phyloP scores from a whole-genome alignment of 208 protist species.

The Phytomonas sp. region DNA sequence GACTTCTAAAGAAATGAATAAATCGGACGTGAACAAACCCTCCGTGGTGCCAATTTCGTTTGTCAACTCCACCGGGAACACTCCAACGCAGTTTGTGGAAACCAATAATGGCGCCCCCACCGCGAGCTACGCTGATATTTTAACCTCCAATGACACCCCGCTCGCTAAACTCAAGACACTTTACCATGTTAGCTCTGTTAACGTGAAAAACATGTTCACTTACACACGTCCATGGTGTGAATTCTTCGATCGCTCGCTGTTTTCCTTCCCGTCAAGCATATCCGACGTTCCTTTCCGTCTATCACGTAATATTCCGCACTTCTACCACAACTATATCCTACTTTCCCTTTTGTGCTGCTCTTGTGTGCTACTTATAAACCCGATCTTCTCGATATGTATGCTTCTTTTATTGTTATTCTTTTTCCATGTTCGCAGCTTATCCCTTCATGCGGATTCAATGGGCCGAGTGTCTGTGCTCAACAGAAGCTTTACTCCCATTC shows the following conservation, averaged over 20 bases:
- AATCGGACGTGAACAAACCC: not conserved
- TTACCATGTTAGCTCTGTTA: constrained; percentile 20
- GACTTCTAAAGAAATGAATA: not conserved
- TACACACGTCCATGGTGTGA: constrained; percentile 65
- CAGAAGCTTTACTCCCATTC: constrained; percentile 30
- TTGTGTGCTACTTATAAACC: constrained; percentile 77
- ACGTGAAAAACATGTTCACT: constrained; percentile 25
- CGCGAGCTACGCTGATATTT: constrained; percentile 27
- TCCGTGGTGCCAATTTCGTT: not conserved
- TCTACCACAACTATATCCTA: constrained; percentile 87
- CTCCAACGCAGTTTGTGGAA: not conserved
- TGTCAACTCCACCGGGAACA: not conserved
- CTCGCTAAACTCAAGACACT: constrained; percentile 25
- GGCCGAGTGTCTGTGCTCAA: constrained; percentile 23
- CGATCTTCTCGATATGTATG: constrained; percentile 58
- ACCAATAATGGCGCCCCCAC: constrained; percentile 10
- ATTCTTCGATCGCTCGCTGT: constrained; percentile 73
- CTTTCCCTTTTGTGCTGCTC: constrained; percentile 65
- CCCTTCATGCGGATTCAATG: constrained; percentile 13
- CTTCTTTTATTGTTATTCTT: constrained; percentile 30
- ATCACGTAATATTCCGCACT: constrained; percentile 70
- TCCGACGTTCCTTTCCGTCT: constrained; percentile 55
- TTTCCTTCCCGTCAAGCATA: constrained; percentile 35
- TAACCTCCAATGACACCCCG: constrained; percentile 16
- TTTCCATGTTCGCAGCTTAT: constrained; percentile 31